These are phyloP conservation scores for Wickerhamomyces queroliae DNA, from an alignment of 805 yeast genomes.

Conservation along the genomic window DNA sequence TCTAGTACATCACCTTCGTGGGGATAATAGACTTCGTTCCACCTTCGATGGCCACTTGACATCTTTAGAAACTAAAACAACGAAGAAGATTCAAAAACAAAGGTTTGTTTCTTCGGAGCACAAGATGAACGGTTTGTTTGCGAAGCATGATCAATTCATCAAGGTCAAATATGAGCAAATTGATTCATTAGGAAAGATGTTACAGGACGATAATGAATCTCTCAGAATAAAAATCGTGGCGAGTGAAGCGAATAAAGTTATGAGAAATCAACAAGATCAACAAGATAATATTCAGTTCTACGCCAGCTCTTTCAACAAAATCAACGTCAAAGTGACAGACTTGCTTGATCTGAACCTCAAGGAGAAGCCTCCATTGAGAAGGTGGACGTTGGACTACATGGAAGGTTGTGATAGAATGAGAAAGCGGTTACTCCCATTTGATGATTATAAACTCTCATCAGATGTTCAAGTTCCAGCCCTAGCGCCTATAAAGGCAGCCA, in stretches of 20 bases:
- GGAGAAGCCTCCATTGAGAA: slow-evolving; percentile 13
- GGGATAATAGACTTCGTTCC: slow-evolving; percentile 12
- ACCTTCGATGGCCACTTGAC: slow-evolving; percentile 18
- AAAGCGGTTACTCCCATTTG: slow-evolving; percentile 51
- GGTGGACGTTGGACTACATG: slow-evolving; percentile 55
- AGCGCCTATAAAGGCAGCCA: slow-evolving; percentile 29
- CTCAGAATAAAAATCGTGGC: slow-evolving; percentile 19
- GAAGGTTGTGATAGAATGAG: slow-evolving; percentile 70
- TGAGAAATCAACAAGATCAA: slow-evolving; percentile 57
- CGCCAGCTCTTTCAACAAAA: slow-evolving; percentile 39
- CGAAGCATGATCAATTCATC: slow-evolving; percentile 12
- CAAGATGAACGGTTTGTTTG: slow-evolving; percentile 7
- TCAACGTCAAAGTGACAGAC: slow-evolving; percentile 38
- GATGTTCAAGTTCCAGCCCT: slow-evolving; percentile 34
- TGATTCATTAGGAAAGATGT: slow-evolving; percentile 11
- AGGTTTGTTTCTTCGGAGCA: slow-evolving; percentile 10
- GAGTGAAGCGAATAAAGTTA: slow-evolving; percentile 41
- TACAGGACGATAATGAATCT: slow-evolving; percentile 14
- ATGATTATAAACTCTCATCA: slow-evolving; percentile 40
- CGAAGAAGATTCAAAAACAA: slow-evolving; percentile 15
- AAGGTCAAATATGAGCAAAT: slow-evolving; percentile 20
- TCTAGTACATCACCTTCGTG: slow-evolving; percentile 10
- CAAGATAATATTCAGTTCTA: slow-evolving; percentile 52
- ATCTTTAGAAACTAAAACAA: slow-evolving; percentile 16
- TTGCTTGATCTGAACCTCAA: slow-evolving; percentile 20